A percentile compares a stretch with the other conserved stretches of the same genome.
These are phyloP conservation scores for Isabelozyma pseudorhagii DNA, from an alignment of 805 yeast species.

Conservation along the genomic window DNA sequence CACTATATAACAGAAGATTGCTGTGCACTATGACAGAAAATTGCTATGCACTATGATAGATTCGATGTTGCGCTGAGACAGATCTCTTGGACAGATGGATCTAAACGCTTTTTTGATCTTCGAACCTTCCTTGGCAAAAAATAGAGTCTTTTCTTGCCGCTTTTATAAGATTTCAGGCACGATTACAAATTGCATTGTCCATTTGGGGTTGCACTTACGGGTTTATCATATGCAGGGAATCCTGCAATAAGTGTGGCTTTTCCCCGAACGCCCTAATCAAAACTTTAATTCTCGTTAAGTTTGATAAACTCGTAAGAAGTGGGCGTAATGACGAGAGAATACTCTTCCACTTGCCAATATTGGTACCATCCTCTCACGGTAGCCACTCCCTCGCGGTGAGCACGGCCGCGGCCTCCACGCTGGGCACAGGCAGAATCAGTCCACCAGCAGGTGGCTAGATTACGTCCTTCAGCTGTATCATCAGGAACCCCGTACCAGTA, in stretches of 20 bases:
- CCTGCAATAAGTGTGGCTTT: not conserved
- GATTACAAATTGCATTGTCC: too few species aligned
- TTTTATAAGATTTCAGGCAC: too few species aligned
- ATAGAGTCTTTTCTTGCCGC: too few species aligned
- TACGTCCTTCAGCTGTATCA: constrained; percentile 20
- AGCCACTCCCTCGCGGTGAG: constrained; percentile 28
- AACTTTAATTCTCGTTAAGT: not conserved
- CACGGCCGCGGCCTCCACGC: constrained; percentile 30
- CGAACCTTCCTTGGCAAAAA: too few species aligned
- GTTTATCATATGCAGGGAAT: not conserved
- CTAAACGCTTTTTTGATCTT: too few species aligned
- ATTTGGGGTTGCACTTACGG: not conserved
- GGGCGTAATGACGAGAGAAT: constrained; percentile 9
- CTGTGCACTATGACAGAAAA: too few species aligned
- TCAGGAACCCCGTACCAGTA: constrained; percentile 40
- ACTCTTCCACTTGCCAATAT: constrained; percentile 35
- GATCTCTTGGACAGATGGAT: too few species aligned
- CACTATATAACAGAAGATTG: too few species aligned
- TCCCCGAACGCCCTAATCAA: not conserved
- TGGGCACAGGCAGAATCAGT: constrained; percentile 21
- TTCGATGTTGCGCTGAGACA: too few species aligned
- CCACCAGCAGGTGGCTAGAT: constrained; percentile 42
- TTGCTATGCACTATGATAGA: too few species aligned
- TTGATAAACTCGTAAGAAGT: not conserved
- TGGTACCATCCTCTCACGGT: constrained; percentile 28